Conservation (phyloP, 2,329 filamentous ascomycete species). For the Aureobasidium sp. region DNA sequence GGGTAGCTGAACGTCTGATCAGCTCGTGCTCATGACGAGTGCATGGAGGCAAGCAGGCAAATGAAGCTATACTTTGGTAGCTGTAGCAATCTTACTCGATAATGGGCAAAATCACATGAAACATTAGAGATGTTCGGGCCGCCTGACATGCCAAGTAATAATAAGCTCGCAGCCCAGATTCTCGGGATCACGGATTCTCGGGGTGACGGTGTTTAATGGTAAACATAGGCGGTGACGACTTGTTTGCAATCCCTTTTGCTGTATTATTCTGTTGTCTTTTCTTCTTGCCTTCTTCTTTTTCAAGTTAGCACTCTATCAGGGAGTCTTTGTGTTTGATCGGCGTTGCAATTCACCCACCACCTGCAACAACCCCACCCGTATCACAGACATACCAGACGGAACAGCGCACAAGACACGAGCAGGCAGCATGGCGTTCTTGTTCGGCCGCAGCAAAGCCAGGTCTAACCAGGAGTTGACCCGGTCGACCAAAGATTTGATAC, state of each 20-base stretch:
- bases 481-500: conserved; percentile 55
- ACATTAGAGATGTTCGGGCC: neutral
- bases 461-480: conserved; percentile 53
- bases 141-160: neutral
- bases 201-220: neutral
- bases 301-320: neutral
- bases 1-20: too few species aligned
- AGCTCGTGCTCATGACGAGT: neutral
- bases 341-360: neutral
- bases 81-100: neutral
- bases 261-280: neutral
- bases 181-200: neutral
- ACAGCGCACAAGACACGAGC: conserved; percentile 6
- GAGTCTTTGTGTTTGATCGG: neutral
- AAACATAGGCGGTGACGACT: conserved; percentile 6
- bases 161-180: too few species aligned
- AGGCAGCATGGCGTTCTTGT: conserved; percentile 62
- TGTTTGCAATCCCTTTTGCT: neutral
- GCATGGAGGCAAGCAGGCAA: neutral
- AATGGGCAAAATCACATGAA: neutral
- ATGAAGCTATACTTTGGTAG: neutral
- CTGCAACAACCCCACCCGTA: neutral
- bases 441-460: conserved; percentile 54
- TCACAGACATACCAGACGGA: neutral
- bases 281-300: neutral